These are phyloP conservation scores for Ophiostoma australiae DNA, from an alignment of 2,329 filamentous ascomycete genomes.

Conservation along the genomic window DNA sequence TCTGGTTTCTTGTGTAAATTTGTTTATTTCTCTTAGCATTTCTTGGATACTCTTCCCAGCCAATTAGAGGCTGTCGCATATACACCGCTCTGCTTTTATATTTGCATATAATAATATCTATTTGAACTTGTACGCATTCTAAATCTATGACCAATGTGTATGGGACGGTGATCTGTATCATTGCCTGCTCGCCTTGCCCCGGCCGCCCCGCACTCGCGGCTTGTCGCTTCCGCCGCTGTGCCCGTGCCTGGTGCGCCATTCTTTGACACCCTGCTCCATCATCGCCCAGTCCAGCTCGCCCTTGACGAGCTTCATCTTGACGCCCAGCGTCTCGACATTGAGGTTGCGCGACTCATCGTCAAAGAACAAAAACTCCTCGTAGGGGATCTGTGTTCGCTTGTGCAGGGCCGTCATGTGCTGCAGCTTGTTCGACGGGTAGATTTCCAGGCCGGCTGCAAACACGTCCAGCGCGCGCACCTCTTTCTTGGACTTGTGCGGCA, in stretches of 20 bases:
- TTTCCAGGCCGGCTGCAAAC: constrained; percentile 59
- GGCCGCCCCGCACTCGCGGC: background rate
- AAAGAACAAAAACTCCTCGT: constrained; percentile 89
- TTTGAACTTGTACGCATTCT: background rate
- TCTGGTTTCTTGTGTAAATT: background rate
- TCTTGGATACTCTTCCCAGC: constrained; percentile 15
- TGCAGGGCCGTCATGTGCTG: constrained; percentile 74
- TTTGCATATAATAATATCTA: background rate
- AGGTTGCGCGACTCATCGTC: constrained; percentile 85
- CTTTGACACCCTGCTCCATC: constrained; percentile 70
- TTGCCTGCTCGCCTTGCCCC: background rate
- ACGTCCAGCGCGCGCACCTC: constrained; percentile 46
- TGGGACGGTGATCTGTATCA: background rate
- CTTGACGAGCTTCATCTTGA: constrained; percentile 76
- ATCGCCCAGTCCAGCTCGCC: constrained; percentile 74
- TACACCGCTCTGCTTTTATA: background rate
- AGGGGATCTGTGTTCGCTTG: constrained; percentile 64
- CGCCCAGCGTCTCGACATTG: constrained; percentile 73
- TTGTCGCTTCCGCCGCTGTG: constrained; percentile 60
- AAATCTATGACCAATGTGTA: background rate
- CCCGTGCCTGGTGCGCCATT: constrained; percentile 58
- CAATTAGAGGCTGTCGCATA: constrained; percentile 11
- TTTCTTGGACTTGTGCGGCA: constrained; percentile 35
- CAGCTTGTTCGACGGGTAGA: constrained; percentile 76
- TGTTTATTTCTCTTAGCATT: background rate